Base-by-base conservation (phyloP, 2,329 filamentous ascomycete genomes). In the Pseudogymnoascus sp. region DNA sequence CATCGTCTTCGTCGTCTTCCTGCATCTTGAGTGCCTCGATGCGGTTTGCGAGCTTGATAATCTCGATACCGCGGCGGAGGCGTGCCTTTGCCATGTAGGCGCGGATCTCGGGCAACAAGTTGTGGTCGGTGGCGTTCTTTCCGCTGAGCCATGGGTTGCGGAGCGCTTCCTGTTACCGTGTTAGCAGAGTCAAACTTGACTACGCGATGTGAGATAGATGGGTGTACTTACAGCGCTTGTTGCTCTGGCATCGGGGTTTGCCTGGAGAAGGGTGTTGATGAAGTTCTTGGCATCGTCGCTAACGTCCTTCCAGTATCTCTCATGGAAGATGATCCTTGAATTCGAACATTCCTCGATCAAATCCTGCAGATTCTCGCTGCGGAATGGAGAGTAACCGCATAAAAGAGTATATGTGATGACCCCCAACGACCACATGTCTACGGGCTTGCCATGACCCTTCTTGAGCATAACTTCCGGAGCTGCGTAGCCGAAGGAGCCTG, bases 361-460 rank as follows among this genome's bases (percentile, higher is more conserved):
- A 70, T 97, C 94, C 66, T 88, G 84, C 57, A 99, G 81, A 70
- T 90, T 96, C 78, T 99, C 94, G 64, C 92, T 94, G 67, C 94
- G 87, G 84, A 99, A 99, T 18, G 94, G 94, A 47, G 93, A 97
- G 79, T 99, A 99, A 68, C 94, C 94, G 73, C 95, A 99, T 59
- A 99, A 88, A 28, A 99, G 82, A 14, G 94, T 99, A 77, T 99
- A 99, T 41, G 94, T 97, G 71, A 99, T 99, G 70, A 99, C 94
- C 65, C 94, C 94, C 76, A 99, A 83, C 2, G 94, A 97, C 94
- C 94, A 99, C 90, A 99, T 96, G 73, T 99, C 94, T 35, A 97
- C 94, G 4, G 94, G 91, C 76, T 97, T 99, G 73, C 94, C 94
- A 74, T 99, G 95, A 18, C 94, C 94, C 72, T 90, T 87, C 81